Conservation (phyloP, 768 basidiomycete genomes). For the Solioccasus polychromus region DNA sequence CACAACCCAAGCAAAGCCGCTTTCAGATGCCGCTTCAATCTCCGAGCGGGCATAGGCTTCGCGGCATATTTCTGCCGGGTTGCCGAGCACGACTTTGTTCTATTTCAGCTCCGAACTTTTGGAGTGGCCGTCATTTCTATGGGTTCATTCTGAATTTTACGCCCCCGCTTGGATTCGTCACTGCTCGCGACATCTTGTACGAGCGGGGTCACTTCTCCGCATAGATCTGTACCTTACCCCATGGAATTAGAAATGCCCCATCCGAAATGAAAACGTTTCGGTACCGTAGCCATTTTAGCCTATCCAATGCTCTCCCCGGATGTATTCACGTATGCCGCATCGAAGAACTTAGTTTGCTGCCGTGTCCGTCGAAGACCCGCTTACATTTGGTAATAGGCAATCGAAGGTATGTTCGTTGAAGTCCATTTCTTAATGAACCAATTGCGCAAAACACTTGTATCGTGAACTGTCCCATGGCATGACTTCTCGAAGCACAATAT, state of each 20-base stretch:
- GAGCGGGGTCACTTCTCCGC: background rate
- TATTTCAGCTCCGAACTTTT: too few species aligned
- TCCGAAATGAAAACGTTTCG: conserved; percentile 18
- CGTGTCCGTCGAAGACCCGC: background rate
- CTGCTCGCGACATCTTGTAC: background rate
- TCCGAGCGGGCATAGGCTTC: conserved; percentile 9
- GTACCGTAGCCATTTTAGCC: background rate
- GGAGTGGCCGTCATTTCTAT: too few species aligned
- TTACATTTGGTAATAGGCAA: too few species aligned
- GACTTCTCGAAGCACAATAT: too few species aligned
- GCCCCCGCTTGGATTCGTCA: background rate
- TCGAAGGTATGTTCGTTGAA: too few species aligned
- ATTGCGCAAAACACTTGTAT: too few species aligned
- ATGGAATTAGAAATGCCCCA: background rate
- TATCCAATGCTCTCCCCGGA: background rate
- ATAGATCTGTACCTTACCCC: conserved; percentile 1
- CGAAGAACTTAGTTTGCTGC: too few species aligned
- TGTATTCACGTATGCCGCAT: background rate
- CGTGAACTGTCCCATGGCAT: too few species aligned
- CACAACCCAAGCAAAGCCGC: conserved; percentile 28
- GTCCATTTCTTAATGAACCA: too few species aligned
- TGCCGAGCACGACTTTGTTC: conserved; percentile 18
- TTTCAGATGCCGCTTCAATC: conserved; percentile 26
- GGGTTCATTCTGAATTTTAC: background rate
- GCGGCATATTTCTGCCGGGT: conserved; percentile 22